Evolutionary conservation across 495 filamentous ascomycete species (phyloP), one percentile per base, ranked within the genome.

Genomic region (Penicillium daleae): DNA sequence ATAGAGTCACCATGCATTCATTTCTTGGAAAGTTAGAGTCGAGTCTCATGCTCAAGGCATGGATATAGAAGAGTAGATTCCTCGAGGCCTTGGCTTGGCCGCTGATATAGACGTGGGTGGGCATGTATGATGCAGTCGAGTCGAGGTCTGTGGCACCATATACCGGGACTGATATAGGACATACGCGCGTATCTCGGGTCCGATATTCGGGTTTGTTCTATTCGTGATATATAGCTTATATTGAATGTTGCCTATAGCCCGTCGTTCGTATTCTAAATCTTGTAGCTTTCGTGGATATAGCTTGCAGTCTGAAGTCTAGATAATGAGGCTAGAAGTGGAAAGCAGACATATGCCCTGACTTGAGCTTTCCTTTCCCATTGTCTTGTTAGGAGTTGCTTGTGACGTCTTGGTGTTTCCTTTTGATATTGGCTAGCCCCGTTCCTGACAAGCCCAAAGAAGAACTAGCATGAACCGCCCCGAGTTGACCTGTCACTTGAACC

Each of bases 401-500:
- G 27, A 13, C n/a, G 17, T 50, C 7, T n/a, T 29, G 19, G 12
- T 46, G 22, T 46, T 24, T 9, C 17, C 21, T 46, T 46, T 21
- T 46, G 21, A 46, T 46, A 46, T 50, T 27, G 12, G 6, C 46
- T 50, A 29, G 46, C 24, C 22, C 46, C 21, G 46, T 50, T 50
- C 46, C 46, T 26, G 46, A 27, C 46, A 29, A 50, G 46, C 46
- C 15, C 5, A 50, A 49, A 15, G 46, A 50, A 50, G 24, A 50
- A 29, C 42, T 50, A 50, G 26, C 26, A 26, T 50, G 22, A 26
- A 27, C 46, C 24, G 15, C 46, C 4, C 46, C 46, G 24, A 61
- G 33, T 35, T 52, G 15, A 50, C 56, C 56, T 40, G 40, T 57
- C 39, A 57, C 35, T 21, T 27, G 44, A 56, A 56, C 33, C 39